Evolutionary conservation across 805 yeast species (phyloP), one percentile per base, ranked within the genome.

Genomic region (Yarrowia sp.): DNA sequence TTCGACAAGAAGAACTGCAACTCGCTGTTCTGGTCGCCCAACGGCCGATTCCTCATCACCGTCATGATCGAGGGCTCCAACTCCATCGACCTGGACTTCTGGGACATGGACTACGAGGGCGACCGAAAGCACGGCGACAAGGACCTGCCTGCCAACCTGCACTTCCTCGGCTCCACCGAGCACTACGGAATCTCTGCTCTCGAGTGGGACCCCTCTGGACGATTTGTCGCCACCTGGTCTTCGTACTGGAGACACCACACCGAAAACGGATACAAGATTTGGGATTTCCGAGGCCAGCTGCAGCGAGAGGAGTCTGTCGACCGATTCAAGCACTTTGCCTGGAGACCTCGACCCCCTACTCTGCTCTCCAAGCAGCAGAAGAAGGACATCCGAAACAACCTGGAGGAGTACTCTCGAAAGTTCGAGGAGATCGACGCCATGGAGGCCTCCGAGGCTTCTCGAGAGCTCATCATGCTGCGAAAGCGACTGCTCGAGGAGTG

Each of bases 321-420:
- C 71, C 89, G 87, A 65, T 91, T 95, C 84, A 89, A 86, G 78
- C 92, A 89, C 68, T 90, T 93, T 73, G 81, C 85, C 68, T 95
- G 99, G 99, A 89, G 99, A 82, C 98, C 98, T 73, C 87, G 99
- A 80, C 99, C 99, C 61, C 84, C 84, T 17, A 82, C 92, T 1
- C 77, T 87, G 69, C 84, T 95, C 74, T 80, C 86, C 67, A 85
- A 87, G 71, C 88, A 85, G 69, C 96, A 90, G 76, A 85, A 85
- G 81, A 90, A 91, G 88, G 88, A 87, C 83, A 91, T 95, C 68
- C 85, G 90, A 81, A 89, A 90, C 88, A 88, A 88, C 80, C 79
- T 93, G 80, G 85, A 87, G 75, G 93, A 90, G 78, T 90, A 89
- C 83, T 82, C 92, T 71, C 95, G 95, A 45, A 92, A 90, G 78